Evolutionary conservation across 1,284 basidiomycete genomes (phyloP).

Genomic region (Chondrostereum purpureum): DNA sequence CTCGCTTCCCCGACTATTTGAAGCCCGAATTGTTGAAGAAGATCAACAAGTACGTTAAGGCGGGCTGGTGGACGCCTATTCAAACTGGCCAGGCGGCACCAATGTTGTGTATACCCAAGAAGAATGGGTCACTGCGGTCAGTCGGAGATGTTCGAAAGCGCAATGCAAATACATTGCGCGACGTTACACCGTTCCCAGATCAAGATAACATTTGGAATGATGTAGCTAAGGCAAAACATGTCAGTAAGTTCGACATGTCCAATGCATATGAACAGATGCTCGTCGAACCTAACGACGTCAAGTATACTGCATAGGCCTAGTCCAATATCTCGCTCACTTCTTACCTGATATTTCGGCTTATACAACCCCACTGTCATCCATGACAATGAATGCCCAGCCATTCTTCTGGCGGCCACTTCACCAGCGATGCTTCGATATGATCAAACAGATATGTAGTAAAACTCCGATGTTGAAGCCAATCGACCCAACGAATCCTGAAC

Average conservation of each 20-base stretch:
- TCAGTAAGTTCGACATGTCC: conserved; percentile 15
- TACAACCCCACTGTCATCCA: conserved; percentile 14
- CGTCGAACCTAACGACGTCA: conserved; percentile 3
- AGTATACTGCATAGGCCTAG: conserved; percentile 19
- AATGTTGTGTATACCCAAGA: conserved; percentile 23
- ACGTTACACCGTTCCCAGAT: conserved; percentile 23
- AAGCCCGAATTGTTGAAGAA: conserved; percentile 18
- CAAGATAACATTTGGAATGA: no score
- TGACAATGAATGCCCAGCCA: conserved; percentile 12
- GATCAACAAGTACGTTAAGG: conserved; percentile 15
- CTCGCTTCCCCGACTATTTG: conserved; percentile 18
- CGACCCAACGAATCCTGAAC: conserved; percentile 1
- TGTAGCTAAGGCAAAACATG: no score
- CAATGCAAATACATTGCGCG: conserved; percentile 23
- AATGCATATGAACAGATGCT: conserved; percentile 6
- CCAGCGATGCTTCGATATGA: conserved; percentile 7
- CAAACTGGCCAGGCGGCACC: conserved; percentile 17
- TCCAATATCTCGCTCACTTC: conserved; percentile 25
- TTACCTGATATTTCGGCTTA: conserved; percentile 21
- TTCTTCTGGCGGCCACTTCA: conserved; percentile 13
- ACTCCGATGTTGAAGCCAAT: conserved; percentile 6
- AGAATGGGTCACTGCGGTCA: conserved; percentile 17
- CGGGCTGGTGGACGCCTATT: conserved; percentile 20
- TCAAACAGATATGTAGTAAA: conserved; percentile 7
- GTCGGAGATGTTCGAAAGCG: conserved; percentile 17